phyloP scores from a whole-genome alignment of 1,284 basidiomycete species.

The Ustilago shanxiensis region DNA sequence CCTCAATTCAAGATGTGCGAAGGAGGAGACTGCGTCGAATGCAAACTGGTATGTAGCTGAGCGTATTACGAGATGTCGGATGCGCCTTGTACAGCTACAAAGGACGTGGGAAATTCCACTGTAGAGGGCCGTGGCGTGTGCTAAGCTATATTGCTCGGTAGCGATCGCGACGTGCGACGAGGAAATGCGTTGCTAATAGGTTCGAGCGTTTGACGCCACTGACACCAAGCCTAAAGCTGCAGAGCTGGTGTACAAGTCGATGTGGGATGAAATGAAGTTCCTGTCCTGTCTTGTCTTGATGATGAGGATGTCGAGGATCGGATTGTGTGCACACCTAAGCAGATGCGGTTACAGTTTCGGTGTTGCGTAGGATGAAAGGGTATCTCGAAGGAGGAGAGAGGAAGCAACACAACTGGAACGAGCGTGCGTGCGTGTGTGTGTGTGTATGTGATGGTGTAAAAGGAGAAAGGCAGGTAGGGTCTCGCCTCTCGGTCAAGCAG shows the following conservation, averaged over 20 bases:
- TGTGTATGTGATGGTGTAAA: no score
- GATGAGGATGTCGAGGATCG: no score
- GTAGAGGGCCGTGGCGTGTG: no score
- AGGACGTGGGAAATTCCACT: neutral
- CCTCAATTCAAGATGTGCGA: neutral
- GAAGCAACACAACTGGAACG: neutral
- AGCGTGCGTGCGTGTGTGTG: no score
- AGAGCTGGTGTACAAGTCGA: neutral
- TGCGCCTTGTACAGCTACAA: neutral
- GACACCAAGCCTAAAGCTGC: neutral
- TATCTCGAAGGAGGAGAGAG: neutral
- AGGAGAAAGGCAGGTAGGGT: neutral
- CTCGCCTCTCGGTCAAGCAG: neutral
- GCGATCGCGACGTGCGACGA: neutral
- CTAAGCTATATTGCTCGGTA: neutral
- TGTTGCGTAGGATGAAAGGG: constrained; percentile 1
- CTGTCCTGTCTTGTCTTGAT: neutral
- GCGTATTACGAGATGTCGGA: neutral
- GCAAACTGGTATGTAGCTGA: no score
- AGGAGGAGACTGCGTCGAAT: neutral
- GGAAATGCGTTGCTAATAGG: neutral
- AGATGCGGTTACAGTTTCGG: neutral
- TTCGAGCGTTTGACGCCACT: neutral
- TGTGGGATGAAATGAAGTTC: no score
- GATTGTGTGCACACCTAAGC: neutral